A percentile compares a stretch with the other conserved stretches of the same genome.
Evolutionary conservation across 192 early-diverging fungal genomes (phyloP).

Genomic region (Borealophlyctis nickersoniae): DNA sequence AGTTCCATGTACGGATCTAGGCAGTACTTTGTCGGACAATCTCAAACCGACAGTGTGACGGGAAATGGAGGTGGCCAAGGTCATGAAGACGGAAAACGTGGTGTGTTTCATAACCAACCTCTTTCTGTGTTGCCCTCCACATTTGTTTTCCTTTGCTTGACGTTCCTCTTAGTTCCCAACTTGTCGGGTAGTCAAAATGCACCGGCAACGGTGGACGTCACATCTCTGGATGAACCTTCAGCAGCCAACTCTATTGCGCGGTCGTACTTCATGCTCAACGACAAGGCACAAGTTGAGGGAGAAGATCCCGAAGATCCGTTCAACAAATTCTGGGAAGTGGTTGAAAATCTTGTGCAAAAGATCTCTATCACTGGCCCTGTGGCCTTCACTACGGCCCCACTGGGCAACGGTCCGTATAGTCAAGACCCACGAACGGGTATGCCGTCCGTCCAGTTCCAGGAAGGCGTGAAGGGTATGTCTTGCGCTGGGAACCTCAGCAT

Average conservation of each 20-base stretch:
- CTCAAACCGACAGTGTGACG: slow-evolving; percentile 2
- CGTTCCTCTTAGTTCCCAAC: too few relatives aligned
- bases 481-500: too few relatives aligned
- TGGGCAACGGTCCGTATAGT: slow-evolving; percentile 13
- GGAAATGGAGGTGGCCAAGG: not conserved
- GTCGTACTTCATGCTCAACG: slow-evolving; percentile 27
- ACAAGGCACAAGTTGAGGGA: slow-evolving; percentile 37
- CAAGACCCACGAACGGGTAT: slow-evolving; percentile 7
- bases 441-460: too few relatives aligned
- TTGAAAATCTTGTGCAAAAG: slow-evolving; percentile 71
- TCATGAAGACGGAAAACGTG: slow-evolving; percentile 7
- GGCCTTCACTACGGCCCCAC: slow-evolving; percentile 32
- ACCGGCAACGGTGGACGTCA: slow-evolving; percentile 40
- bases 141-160: not conserved
- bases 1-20: slow-evolving; percentile 30
- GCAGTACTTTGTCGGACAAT: slow-evolving; percentile 41
- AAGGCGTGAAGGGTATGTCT: too few relatives aligned
- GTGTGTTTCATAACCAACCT: slow-evolving; percentile 1
- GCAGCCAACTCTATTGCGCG: slow-evolving; percentile 11
- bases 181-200: too few relatives aligned
- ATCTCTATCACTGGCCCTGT: slow-evolving; percentile 49
- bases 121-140: not conserved
- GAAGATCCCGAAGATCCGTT: slow-evolving; percentile 79
- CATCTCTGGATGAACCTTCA: slow-evolving; percentile 29
- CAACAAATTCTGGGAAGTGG: slow-evolving; percentile 76